Evolutionary conservation across 2,329 filamentous ascomycete species (phyloP).

Genomic region (Xylariaceae sp.): DNA sequence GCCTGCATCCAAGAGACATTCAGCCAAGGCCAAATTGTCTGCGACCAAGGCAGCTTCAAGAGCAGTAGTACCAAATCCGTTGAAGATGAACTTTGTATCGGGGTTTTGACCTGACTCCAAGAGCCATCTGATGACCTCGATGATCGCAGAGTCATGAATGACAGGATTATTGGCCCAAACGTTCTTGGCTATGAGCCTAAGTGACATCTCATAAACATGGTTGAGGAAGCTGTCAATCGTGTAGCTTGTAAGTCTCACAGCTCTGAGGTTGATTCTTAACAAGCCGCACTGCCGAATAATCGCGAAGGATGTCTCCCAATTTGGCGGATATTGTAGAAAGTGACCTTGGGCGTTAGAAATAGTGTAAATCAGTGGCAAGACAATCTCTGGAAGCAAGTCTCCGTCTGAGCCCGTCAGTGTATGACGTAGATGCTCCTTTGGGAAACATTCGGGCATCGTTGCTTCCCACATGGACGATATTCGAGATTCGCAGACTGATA

Average conservation of each 20-base stretch:
- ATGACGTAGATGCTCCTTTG: constrained; percentile 4
- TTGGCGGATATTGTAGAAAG: too few relatives aligned
- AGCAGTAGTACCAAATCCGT: too few relatives aligned
- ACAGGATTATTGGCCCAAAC: neutral
- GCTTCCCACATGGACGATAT: constrained; percentile 4
- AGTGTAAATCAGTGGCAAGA: constrained; percentile 3
- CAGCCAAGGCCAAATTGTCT: neutral
- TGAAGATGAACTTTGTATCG: too few relatives aligned
- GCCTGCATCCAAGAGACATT: constrained; percentile 2
- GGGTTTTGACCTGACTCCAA: neutral
- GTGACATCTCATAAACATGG: neutral
- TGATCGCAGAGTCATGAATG: neutral
- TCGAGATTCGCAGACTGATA: constrained; percentile 1
- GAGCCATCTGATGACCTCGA: constrained; percentile 4
- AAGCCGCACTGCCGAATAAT: neutral
- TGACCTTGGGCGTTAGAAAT: constrained; percentile 3
- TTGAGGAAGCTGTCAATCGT: constrained; percentile 8
- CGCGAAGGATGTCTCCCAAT: neutral
- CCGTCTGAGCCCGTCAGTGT: neutral
- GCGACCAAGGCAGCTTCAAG: too few relatives aligned
- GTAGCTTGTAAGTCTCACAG: neutral
- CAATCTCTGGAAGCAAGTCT: neutral
- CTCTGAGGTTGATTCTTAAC: neutral
- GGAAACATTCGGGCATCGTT: constrained; percentile 8
- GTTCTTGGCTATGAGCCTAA: neutral